Evolutionary conservation across 306 rosid species (phyloP).

Genomic region (Pyrus pyrifolia): DNA sequence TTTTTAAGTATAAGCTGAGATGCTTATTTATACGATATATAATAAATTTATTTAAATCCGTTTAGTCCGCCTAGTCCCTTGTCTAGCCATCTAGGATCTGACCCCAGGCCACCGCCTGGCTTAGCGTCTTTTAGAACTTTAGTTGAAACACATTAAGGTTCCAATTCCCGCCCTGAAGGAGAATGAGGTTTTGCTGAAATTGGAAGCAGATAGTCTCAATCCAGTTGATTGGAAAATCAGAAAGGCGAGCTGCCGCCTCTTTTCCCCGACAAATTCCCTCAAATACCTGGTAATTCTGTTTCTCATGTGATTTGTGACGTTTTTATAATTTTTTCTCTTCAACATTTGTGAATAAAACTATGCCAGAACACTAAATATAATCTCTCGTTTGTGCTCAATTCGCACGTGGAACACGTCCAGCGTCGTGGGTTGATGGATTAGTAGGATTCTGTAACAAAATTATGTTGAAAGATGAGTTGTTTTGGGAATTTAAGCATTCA

Average conservation of each 20-base stretch:
- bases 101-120: too few relatives aligned
- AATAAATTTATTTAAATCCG: too few relatives aligned
- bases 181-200: constrained; percentile 48
- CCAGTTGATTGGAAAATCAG: constrained; percentile 81
- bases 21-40: too few relatives aligned
- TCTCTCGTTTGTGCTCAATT: background rate
- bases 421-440: background rate
- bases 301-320: background rate
- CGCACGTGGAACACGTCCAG: background rate
- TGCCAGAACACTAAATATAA: background rate
- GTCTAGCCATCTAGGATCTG: too few relatives aligned
- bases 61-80: too few relatives aligned
- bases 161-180: constrained; percentile 47
- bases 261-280: constrained; percentile 44
- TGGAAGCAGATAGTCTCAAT: constrained; percentile 58
- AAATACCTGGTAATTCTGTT: constrained; percentile 43
- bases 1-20: too few relatives aligned
- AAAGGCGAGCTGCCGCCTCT: constrained; percentile 39
- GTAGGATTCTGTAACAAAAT: background rate
- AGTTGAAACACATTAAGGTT: constrained; percentile 39
- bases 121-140: background rate
- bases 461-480: background rate
- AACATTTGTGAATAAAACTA: too few relatives aligned
- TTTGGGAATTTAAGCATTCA: background rate
- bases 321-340: too few relatives aligned